Base-by-base conservation (phyloP, 2,329 filamentous ascomycete species). In the Fusarium sp. region DNA sequence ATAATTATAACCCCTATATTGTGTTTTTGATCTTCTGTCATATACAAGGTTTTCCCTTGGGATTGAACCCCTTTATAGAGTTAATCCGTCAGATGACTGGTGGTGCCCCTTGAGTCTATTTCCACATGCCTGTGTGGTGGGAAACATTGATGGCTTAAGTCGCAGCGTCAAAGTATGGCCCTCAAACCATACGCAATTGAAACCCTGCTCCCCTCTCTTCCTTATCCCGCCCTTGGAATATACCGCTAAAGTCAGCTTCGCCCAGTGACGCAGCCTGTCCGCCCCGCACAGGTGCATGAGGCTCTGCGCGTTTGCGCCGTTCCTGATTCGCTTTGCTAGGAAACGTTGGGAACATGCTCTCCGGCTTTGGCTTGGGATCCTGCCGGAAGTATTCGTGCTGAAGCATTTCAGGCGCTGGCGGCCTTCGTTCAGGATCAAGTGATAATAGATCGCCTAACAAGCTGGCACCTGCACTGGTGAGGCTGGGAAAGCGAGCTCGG, bases 271-370 rank as follows among this genome's bases (percentile, higher is more conserved):
- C 82, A 3, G 87, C 88, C 58, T 91, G 88, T 0, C 94, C 94
- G 27, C 60, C 60, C 31, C 95, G 84, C 37, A 87, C 87, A 0
- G 96, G 96, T 9, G 96, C 96, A 77, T 94, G 90, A 2, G 96
- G 96, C 62, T 89, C 88, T 61, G 87, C 84, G 36, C 87, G 84
- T 67, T 92, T 83, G 71, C 94, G 84, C 75, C 90, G 91, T 83
- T 99, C 96, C 82, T 96, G 91, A 3, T 94, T 93, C 0, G 96
- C 96, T 79, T 97, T 97, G 72, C 92, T 96, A 0, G 96, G 96
- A 77, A 98, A 99, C 0, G 96, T 98, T 4, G 96, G 96, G 76
- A 99, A 98, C 90, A 99, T 91, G 72, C 91, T 91, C 76, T 93
- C 91, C 10, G 91, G 89, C 80, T 98, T 98, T 2, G 94, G 93